Conservation (phyloP, 768 basidiomycete genomes). For the Tylopilus rubrobrunneus region DNA sequence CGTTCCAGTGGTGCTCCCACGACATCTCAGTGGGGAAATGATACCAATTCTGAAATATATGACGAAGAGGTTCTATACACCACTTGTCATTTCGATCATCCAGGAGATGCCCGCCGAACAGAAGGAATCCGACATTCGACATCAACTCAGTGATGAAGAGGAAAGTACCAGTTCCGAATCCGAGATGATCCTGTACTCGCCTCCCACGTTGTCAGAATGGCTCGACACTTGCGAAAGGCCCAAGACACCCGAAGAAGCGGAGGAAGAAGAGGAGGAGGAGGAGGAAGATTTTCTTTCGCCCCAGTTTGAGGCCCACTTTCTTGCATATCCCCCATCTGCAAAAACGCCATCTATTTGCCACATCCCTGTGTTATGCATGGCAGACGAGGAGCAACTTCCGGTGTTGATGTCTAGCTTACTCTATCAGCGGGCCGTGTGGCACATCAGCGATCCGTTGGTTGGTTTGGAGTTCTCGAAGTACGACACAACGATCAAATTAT, state of each 20-base stretch:
- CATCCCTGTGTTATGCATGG: slow-evolving; percentile 8
- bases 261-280: neutral
- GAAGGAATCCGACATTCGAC: neutral
- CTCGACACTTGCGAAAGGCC: neutral
- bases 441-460: slow-evolving; percentile 3
- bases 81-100: slow-evolving; percentile 1
- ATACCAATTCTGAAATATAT: slow-evolving; percentile 8
- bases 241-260: neutral
- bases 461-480: slow-evolving; percentile 9
- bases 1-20: slow-evolving; percentile 3
- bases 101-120: slow-evolving; percentile 1
- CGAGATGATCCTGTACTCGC: neutral
- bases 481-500: neutral
- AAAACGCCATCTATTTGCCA: slow-evolving; percentile 1
- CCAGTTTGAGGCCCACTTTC: slow-evolving; percentile 2
- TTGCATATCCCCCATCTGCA: neutral
- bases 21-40: slow-evolving; percentile 3
- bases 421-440: slow-evolving; percentile 4
- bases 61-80: neutral
- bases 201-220: slow-evolving; percentile 5
- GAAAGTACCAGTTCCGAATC: neutral
- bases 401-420: slow-evolving; percentile 13
- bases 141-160: neutral
- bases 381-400: neutral
- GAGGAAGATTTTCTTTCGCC: neutral